A percentile compares a stretch with the other conserved stretches of the same genome.
These are phyloP conservation scores for Coniferiporia sulphurascens DNA, from an alignment of 1,284 basidiomycete species.

Conservation along the genomic window DNA sequence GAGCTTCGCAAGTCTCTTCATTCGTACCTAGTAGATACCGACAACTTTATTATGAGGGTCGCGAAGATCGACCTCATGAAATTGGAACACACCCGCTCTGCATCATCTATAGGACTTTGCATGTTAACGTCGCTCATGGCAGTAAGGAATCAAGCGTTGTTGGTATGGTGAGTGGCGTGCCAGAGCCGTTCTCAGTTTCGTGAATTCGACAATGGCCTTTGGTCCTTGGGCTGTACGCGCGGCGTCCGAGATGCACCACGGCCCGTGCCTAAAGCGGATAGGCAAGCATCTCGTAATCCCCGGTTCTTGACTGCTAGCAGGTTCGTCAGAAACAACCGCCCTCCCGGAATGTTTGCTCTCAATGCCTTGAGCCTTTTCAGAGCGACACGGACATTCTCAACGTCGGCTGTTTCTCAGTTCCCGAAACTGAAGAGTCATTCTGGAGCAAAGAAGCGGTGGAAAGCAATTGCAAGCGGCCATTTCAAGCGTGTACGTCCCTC, in stretches of 20 bases:
- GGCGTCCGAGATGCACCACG: neutral
- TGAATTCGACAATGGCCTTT: too few relatives aligned
- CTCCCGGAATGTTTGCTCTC: constrained; percentile 2
- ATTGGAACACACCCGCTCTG: constrained; percentile 56
- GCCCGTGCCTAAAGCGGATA: neutral
- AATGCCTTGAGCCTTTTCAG: neutral
- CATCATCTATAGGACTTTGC: constrained; percentile 60
- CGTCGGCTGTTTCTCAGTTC: constrained; percentile 38
- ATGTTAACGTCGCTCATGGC: constrained; percentile 40
- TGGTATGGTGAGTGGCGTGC: neutral
- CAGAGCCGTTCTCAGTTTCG: neutral
- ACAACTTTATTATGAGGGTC: constrained; percentile 12
- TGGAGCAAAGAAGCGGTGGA: constrained; percentile 80
- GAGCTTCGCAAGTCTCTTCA: constrained; percentile 81
- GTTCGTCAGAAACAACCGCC: too few relatives aligned
- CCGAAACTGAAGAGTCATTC: constrained; percentile 75
- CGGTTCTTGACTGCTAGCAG: too few relatives aligned
- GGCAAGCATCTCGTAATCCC: too few relatives aligned
- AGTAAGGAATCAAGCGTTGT: constrained; percentile 1
- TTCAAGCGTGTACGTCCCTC: constrained; percentile 67
- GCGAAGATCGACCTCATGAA: neutral
- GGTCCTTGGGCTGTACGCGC: neutral
- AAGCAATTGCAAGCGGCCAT: constrained; percentile 57
- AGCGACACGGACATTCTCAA: constrained; percentile 37
- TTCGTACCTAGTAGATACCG: constrained; percentile 59